These are phyloP conservation scores for Isochrysis galbana DNA, from an alignment of 78 protist species.

Conservation along the genomic window DNA sequence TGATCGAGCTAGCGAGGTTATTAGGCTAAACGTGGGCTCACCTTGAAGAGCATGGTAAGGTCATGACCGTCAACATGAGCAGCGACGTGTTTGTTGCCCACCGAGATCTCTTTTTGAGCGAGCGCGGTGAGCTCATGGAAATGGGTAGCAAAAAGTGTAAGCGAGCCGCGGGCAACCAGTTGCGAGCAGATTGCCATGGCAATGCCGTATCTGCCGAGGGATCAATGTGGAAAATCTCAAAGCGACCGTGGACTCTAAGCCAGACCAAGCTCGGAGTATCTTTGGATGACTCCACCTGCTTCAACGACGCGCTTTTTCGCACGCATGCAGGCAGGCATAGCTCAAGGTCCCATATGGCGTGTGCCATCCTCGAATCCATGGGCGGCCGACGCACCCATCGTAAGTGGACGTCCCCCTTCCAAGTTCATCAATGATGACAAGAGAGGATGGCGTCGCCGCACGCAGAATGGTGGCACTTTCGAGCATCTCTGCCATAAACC, in stretches of 20 bases:
- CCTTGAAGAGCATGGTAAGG: constrained; percentile 45
- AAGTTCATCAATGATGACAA: constrained; percentile 97
- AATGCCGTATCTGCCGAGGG: constrained; percentile 95
- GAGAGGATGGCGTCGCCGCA: constrained; percentile 80
- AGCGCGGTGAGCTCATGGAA: constrained; percentile 90
- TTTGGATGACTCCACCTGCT: no score
- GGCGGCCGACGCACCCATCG: no score
- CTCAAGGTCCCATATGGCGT: no score
- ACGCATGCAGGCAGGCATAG: no score
- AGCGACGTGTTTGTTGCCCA: constrained; percentile 71
- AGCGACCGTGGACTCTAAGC: no score
- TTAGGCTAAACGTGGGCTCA: no score
- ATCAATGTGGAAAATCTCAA: no score
- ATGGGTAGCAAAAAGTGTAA: constrained; percentile 92
- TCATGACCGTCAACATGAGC: constrained; percentile 51
- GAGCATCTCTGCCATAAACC: constrained; percentile 99
- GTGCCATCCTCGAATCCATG: no score
- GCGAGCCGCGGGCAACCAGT: constrained; percentile 37
- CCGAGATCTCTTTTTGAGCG: neutral
- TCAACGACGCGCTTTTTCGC: no score
- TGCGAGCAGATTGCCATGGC: constrained; percentile 95
- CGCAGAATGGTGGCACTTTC: constrained; percentile 91
- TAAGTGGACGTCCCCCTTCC: constrained; percentile 98
- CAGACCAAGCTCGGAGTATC: no score
- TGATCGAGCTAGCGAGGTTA: no score